A percentile compares a stretch with the other conserved stretches of the same genome.
Conservation (phyloP, 1,284 basidiomycete genomes). For the Puccinia horiana region DNA sequence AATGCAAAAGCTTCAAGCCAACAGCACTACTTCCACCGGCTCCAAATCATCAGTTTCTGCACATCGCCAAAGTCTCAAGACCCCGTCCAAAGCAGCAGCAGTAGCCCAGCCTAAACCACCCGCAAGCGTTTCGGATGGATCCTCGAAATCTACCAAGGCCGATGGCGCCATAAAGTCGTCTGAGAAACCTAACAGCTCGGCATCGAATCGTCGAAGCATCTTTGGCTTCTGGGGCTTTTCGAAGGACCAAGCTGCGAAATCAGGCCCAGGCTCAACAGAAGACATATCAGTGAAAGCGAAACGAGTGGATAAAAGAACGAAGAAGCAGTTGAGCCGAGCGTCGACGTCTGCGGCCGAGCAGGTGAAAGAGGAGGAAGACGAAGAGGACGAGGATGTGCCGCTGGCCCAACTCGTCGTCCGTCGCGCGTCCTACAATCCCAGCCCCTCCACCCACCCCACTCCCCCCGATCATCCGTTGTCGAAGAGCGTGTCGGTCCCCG, state of each 20-base stretch:
- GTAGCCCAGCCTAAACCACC: not conserved
- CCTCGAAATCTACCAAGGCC: not conserved
- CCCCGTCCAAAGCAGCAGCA: not conserved
- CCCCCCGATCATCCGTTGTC: not conserved
- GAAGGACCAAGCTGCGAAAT: not conserved
- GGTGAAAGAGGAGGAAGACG: not conserved
- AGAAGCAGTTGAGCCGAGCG: not conserved
- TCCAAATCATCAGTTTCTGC: not conserved
- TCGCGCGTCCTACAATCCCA: conserved; percentile 1
- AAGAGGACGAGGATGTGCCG: conserved; percentile 18
- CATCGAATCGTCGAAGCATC: conserved; percentile 7
- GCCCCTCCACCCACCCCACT: not conserved
- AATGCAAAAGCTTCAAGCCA: not conserved
- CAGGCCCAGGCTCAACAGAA: not conserved
- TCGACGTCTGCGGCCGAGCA: not conserved
- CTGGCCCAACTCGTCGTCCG: conserved; percentile 16
- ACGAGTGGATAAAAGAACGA: not conserved
- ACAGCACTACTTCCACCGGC: not conserved
- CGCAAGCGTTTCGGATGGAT: not conserved
- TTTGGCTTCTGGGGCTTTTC: conserved; percentile 1
- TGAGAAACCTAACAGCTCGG: not conserved
- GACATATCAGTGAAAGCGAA: not conserved
- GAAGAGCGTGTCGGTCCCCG: not conserved
- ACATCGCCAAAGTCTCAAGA: conserved; percentile 2
- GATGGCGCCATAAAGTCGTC: not conserved